Evolutionary conservation across 2,329 filamentous ascomycete species (phyloP).

Genomic region (Penicillium psychrosexuale): DNA sequence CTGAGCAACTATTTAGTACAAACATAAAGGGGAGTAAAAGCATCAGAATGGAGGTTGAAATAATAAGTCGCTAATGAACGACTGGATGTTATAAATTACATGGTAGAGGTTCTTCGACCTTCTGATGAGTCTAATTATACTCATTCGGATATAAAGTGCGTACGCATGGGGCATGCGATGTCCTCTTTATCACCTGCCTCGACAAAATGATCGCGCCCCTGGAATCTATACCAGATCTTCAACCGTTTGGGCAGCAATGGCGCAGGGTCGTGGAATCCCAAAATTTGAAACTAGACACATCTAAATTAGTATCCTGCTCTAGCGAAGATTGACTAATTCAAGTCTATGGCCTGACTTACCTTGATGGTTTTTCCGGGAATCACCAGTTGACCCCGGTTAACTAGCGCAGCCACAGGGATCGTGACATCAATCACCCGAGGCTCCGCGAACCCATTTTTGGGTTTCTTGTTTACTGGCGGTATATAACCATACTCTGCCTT

Average conservation of each 20-base stretch:
- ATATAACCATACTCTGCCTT: conserved; percentile 43
- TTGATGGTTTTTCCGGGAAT: conserved; percentile 37
- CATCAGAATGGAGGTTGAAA: not conserved
- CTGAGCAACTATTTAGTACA: not conserved
- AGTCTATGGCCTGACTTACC: conserved; percentile 22
- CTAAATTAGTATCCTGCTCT: conserved; percentile 17
- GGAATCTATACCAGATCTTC: conserved; percentile 44
- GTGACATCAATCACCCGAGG: conserved; percentile 40
- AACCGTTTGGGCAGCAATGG: conserved; percentile 41
- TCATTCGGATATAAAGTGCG: conserved; percentile 30
- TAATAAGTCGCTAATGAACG: conserved; percentile 3
- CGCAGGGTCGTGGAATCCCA: conserved; percentile 46
- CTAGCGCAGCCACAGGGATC: conserved; percentile 44
- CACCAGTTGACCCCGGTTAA: conserved; percentile 41
- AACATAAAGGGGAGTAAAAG: not conserved
- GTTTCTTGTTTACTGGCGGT: conserved; percentile 26
- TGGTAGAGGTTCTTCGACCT: not conserved
- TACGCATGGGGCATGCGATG: conserved; percentile 39
- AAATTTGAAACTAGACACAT: conserved; percentile 36
- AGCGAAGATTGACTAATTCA: not conserved
- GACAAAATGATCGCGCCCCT: conserved; percentile 37
- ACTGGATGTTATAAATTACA: conserved; percentile 19
- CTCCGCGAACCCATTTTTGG: conserved; percentile 20
- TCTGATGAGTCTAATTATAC: not conserved
- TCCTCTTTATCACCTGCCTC: conserved; percentile 39